phyloP scores from a whole-genome alignment of 2,329 filamentous ascomycete species.

The Penicillium sp. region DNA sequence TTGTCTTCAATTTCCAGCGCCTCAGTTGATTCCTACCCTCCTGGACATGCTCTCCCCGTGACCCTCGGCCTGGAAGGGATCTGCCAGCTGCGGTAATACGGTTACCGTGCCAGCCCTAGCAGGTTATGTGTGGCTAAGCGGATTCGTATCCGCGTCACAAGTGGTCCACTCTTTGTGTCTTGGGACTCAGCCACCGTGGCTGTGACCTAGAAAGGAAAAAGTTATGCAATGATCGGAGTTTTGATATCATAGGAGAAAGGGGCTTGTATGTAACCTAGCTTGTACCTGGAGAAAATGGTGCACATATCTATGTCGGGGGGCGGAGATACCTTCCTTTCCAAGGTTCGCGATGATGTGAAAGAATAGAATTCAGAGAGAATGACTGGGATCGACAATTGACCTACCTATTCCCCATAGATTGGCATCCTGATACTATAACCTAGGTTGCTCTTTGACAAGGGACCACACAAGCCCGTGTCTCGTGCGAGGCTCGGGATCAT shows the following conservation, averaged over 20 bases:
- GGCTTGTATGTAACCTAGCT: background rate
- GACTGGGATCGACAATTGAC: background rate
- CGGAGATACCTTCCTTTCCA: background rate
- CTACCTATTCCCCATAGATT: background rate
- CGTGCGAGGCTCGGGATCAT: background rate
- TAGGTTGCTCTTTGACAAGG: background rate
- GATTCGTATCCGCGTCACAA: slow-evolving; percentile 16
- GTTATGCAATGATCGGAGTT: slow-evolving; percentile 5
- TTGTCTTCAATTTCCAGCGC: background rate
- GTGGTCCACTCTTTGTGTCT: slow-evolving; percentile 9
- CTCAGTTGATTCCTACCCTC: background rate
- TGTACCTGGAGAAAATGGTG: background rate
- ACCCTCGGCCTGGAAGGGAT: background rate
- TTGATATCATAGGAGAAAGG: slow-evolving; percentile 17
- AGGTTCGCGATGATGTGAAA: background rate
- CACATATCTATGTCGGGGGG: background rate
- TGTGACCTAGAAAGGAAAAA: slow-evolving; percentile 3
- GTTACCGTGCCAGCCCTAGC: slow-evolving; percentile 17
- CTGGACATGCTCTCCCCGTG: background rate
- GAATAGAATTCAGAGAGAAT: background rate
- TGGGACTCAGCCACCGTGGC: slow-evolving; percentile 20
- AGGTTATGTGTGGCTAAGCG: slow-evolving; percentile 20
- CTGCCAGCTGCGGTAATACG: slow-evolving; percentile 9
- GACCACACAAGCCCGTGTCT: background rate
- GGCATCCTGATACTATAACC: background rate